Conservation (phyloP, 257 asterid genomes). For the Craterostigma plantagineum region DNA sequence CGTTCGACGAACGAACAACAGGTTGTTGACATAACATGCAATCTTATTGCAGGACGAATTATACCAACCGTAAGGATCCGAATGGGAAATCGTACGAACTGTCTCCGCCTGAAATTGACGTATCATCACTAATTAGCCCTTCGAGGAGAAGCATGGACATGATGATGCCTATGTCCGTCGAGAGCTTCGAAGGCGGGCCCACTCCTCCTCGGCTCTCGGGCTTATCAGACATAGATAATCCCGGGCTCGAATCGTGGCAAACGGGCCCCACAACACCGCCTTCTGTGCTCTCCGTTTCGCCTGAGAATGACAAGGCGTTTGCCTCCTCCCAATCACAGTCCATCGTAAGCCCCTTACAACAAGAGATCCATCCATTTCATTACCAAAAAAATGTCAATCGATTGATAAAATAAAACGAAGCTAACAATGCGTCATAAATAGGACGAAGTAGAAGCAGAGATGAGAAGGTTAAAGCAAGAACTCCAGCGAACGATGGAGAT, state of each 20-base stretch:
- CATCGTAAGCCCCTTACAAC: conserved; percentile 33
- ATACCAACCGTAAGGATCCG: conserved; percentile 52
- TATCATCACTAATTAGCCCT: conserved; percentile 52
- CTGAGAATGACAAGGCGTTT: conserved; percentile 27
- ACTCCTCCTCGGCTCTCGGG: conserved; percentile 81
- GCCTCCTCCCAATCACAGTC: conserved; percentile 13
- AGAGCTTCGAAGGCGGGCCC: conserved; percentile 27
- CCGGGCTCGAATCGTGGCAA: conserved; percentile 26
- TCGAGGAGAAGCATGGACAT: conserved; percentile 2
- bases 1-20: no score
- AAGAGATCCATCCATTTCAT: no score
- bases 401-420: not conserved
- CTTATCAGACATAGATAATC: conserved; percentile 44
- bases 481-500: conserved; percentile 92
- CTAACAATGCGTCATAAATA: conserved; percentile 11
- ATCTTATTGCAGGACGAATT: conserved; percentile 49
- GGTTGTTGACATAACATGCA: not conserved
- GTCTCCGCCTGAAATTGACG: conserved; percentile 61
- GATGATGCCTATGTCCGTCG: conserved; percentile 29
- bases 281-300: conserved; percentile 22
- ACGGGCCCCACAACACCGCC: conserved; percentile 28
- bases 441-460: conserved; percentile 89
- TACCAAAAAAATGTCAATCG: no score
- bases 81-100: no score
- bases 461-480: conserved; percentile 83